Evolutionary conservation across 805 yeast genomes (phyloP), one percentile per base, ranked within the genome.

Genomic region (Wickerhamomyces chambardii): DNA sequence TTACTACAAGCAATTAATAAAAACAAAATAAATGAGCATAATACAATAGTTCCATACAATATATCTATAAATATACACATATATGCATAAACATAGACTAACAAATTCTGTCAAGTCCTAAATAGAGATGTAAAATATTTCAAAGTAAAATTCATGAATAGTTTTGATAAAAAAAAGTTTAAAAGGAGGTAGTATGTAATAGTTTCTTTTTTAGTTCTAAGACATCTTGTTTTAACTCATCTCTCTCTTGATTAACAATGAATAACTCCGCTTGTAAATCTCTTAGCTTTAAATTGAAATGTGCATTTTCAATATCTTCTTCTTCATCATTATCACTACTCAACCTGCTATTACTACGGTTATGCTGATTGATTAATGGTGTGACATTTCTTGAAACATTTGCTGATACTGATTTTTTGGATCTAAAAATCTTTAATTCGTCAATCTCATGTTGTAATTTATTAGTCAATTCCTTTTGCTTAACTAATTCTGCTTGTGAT

Each of bases 241-340:
- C 92, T 44, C 94, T 70, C 58, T 86, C 96, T 58, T 85, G 90
- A 48, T 77, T 78, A 44, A 81, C 70, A 37, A 86, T 82, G 48
- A 72, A 81, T 44, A 86, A 63, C 53, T 85, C 95, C 4, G 95
- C 95, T 49, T 84, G 84, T 46, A 86, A 61, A 47, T 86, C 95
- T 47, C 83, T 77, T 30, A 86, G 70, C 57, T 79, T 83, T 63
- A 85, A 68, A 42, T 77, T 82, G 49, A 71, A 83, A 43, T 81
- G 86, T 31, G 83, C 69, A 36, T 61, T 57, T 27, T 56, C 55
- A 35, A 59, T 46, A 28, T 50, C 62, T 30, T 50, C 61, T 15
- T 50, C 56, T 9, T 49, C 48, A n/a, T 50, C 58, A 21, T 53
- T 57, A 15, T 48, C 52, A 19, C 53, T 59, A n/a, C 45, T 57